Evolutionary conservation across 768 basidiomycete species (phyloP).

Genomic region (Cystobasidium ongulense): DNA sequence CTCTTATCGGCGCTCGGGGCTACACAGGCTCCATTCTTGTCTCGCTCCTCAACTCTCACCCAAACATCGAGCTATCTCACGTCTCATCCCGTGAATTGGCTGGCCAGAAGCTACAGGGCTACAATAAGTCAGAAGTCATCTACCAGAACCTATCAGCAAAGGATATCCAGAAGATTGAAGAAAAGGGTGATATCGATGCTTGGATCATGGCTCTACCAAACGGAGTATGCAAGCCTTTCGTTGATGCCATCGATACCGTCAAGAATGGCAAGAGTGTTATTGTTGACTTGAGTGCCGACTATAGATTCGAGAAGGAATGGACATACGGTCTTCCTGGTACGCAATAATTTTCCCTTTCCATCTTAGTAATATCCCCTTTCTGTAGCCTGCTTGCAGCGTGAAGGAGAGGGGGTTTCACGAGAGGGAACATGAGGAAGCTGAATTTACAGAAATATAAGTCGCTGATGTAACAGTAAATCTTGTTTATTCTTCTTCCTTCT

Average conservation of each 20-base stretch:
- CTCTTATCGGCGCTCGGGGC: conserved; percentile 87
- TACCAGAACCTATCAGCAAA: conserved; percentile 71
- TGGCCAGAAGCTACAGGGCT: conserved; percentile 67
- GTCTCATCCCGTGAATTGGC: conserved; percentile 92
- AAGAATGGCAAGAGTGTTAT: conserved; percentile 63
- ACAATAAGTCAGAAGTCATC: conserved; percentile 62
- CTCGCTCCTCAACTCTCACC: conserved; percentile 75
- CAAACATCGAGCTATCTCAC: conserved; percentile 78
- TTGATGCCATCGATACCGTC: conserved; percentile 69
- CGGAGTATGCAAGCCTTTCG: conserved; percentile 89
- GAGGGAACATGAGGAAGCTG: background rate
- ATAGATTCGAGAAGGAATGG: conserved; percentile 89
- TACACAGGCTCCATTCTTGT: conserved; percentile 91
- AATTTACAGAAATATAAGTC: conserved; percentile 41
- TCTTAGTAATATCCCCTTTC: background rate
- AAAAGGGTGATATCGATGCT: conserved; percentile 80
- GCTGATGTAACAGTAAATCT: conserved; percentile 45
- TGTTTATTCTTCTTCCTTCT: conserved; percentile 39
- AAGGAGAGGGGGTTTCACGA: background rate
- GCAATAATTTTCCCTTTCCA: conserved; percentile 44
- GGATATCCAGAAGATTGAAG: conserved; percentile 83
- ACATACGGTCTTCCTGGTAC: conserved; percentile 98
- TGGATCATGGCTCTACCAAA: conserved; percentile 99
- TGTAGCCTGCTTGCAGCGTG: conserved; percentile 2
- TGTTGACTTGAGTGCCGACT: conserved; percentile 88